phyloP scores from a whole-genome alignment of 805 yeast species.

The Candida lessepsii region DNA sequence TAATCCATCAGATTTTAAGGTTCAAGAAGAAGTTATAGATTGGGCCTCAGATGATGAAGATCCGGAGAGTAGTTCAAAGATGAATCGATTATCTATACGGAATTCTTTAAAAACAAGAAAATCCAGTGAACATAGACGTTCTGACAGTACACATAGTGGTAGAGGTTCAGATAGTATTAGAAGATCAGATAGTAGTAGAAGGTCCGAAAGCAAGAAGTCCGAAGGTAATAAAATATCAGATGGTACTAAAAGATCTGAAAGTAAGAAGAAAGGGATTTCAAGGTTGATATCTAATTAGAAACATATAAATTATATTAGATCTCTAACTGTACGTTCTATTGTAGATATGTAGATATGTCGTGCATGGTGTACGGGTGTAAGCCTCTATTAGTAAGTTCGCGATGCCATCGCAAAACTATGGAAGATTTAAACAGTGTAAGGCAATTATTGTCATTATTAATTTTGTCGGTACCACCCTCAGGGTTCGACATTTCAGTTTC shows the following conservation, averaged over 20 bases:
- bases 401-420: slow-evolving; percentile 3
- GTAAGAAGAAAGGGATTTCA: slow-evolving; percentile 13
- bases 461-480: slow-evolving; percentile 13
- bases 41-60: slow-evolving; percentile 48
- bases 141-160: slow-evolving; percentile 16
- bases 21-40: slow-evolving; percentile 45
- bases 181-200: slow-evolving; percentile 1
- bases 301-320: too few species aligned
- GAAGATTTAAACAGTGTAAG: background rate
- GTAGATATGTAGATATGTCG: too few species aligned
- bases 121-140: slow-evolving; percentile 19
- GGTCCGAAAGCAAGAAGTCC: slow-evolving; percentile 8
- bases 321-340: background rate
- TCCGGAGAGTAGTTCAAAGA: slow-evolving; percentile 31
- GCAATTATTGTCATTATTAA: slow-evolving; percentile 13
- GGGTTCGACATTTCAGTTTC: slow-evolving; percentile 6
- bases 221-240: too few species aligned
- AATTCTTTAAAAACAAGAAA: slow-evolving; percentile 34
- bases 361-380: too few species aligned
- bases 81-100: slow-evolving; percentile 42
- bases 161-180: slow-evolving; percentile 20
- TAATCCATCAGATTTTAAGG: slow-evolving; percentile 29
- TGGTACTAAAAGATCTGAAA: background rate
- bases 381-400: slow-evolving; percentile 1
- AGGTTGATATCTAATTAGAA: slow-evolving; percentile 10